These are phyloP conservation scores for Epichloe sibirici DNA, from an alignment of 2,329 filamentous ascomycete species.

Conservation along the genomic window DNA sequence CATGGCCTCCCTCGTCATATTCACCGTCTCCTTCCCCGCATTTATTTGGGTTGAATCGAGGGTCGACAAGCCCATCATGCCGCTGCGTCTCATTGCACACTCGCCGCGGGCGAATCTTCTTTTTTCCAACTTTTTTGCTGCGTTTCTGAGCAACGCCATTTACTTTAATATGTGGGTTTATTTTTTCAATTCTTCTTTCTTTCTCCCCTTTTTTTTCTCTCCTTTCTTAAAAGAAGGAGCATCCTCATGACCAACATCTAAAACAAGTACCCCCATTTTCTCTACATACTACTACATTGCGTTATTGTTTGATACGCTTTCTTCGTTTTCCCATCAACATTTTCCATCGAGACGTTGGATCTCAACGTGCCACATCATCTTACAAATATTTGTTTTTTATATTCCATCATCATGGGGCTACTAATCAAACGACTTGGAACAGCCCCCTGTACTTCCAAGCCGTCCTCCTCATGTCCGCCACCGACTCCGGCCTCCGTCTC, in stretches of 20 bases:
- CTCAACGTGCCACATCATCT: background rate
- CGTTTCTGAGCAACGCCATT: constrained; percentile 41
- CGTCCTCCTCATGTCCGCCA: constrained; percentile 57
- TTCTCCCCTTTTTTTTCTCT: background rate
- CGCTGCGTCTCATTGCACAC: constrained; percentile 36
- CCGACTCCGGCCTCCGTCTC: constrained; percentile 59
- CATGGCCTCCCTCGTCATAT: constrained; percentile 36
- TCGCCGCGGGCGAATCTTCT: constrained; percentile 46
- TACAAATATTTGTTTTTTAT: background rate
- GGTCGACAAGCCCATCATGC: constrained; percentile 46
- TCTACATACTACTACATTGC: no score
- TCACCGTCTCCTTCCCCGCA: constrained; percentile 32
- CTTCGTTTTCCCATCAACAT: no score
- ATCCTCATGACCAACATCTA: no score
- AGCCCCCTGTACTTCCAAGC: constrained; percentile 66
- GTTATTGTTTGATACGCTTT: no score
- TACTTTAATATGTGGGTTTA: constrained; percentile 42
- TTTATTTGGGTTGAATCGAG: constrained; percentile 41
- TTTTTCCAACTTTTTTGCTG: constrained; percentile 38
- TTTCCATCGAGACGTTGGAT: no score
- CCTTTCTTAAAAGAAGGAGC: background rate
- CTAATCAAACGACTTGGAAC: no score
- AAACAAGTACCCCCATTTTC: no score
- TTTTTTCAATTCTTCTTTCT: background rate
- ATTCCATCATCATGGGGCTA: background rate